Base-by-base conservation (phyloP, 2,329 filamentous ascomycete species). In the Cryphonectria radicalis region DNA sequence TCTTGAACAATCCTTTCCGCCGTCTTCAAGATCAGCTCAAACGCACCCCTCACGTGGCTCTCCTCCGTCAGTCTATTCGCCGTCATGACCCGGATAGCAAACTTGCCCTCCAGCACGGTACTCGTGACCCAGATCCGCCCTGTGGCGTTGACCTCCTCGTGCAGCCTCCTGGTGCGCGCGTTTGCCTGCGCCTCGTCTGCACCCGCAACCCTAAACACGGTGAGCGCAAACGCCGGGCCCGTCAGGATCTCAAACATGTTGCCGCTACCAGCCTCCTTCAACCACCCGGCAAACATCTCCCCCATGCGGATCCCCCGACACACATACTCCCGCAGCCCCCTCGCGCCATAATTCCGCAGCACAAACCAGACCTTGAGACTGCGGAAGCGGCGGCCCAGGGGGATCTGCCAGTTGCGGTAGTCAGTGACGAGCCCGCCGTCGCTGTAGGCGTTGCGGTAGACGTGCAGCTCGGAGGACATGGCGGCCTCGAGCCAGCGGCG, bases 341-440 rank as follows among this genome's bases (percentile, higher is more conserved):
- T 85, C 67, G 74, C 76, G 0, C 95, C 95, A 78, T 94, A 97
- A 60, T 88, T 91, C 62, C 95, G 87, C 76, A 98, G 84, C 10
- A 98, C 94, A 79, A 98, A 98, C 95, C 95, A 98, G 74, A 97
- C 91, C 84, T 98, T 98, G 71, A 98, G 83, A 3, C 92, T 90
- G 72, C 95, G 88, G 87, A 98, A 98, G 22, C 95, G 87, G 3
- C 95, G 87, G 11, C 95, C 95, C 0, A 98, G 90, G 0, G 95
- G 94, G 77, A 98, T 97, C 82, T 97, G 94, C 95, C 95, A 98
- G 85, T 98, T 95, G 63, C 95, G 90, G 84, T 97, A 98, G 81
- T 98, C 95, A 35, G 94, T 97, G 0, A 98, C 95, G 1, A 95
- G 87, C 0, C 94, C 94, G 53, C 87, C 89, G 76, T 96, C 93